Conservation (phyloP, 1,139 yeast genomes). For the Saccharomyces hybrid region DNA sequence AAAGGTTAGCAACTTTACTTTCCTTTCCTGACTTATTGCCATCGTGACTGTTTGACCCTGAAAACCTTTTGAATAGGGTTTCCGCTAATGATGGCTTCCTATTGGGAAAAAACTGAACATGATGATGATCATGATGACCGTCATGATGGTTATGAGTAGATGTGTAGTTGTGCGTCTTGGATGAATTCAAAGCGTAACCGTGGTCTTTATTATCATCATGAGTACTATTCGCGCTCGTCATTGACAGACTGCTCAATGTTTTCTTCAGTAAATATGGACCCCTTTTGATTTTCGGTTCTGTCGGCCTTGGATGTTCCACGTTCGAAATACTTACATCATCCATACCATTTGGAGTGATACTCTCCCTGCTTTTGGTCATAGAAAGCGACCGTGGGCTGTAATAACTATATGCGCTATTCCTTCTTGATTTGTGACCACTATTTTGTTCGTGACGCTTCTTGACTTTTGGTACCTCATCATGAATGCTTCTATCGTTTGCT, state of each 20-base stretch:
- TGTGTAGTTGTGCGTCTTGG: not conserved
- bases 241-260: conserved; percentile 22
- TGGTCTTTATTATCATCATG: conserved; percentile 3
- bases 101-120: not conserved
- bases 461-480: conserved; percentile 12
- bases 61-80: conserved; percentile 19
- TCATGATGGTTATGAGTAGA: conserved; percentile 1
- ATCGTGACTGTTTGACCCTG: conserved; percentile 7
- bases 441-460: conserved; percentile 9
- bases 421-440: conserved; percentile 4
- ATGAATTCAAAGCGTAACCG: not conserved
- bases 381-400: conserved; percentile 2
- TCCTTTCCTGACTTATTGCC: conserved; percentile 2
- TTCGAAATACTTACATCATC: not conserved
- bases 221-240: conserved; percentile 8
- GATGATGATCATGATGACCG: conserved; percentile 8
- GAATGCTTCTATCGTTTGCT: conserved; percentile 4
- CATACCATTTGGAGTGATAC: not conserved
- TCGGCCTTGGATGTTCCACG: not conserved
- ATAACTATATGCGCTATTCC: conserved; percentile 4
- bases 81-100: conserved; percentile 26
- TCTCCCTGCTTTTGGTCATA: conserved; percentile 8
- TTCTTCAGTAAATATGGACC: conserved; percentile 18
- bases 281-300: conserved; percentile 10
- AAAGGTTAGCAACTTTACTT: conserved; percentile 13